Evolutionary conservation across 2,329 filamentous ascomycete species (phyloP), one percentile per base, ranked within the genome.

Genomic region (Teratosphaeria zuluensis): DNA sequence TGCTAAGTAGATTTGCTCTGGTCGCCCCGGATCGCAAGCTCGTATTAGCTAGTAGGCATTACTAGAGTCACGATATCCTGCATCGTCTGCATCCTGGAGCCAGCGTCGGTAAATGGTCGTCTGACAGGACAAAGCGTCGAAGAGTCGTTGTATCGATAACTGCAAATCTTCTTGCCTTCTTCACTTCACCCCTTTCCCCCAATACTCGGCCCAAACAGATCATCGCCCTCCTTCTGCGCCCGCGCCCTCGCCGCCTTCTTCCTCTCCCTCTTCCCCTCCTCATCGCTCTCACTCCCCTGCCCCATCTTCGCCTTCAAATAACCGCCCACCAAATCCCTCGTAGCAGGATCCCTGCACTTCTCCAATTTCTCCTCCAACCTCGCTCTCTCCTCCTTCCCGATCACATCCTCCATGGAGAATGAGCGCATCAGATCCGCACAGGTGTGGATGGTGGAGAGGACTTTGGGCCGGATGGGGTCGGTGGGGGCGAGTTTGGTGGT

Each of bases 311-410:
- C 80, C 21, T 84, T 82, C 62, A 81, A 80, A 66, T 89, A 85
- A 55, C 88, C 74, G 54, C 84, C 84, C 19, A 90, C 84, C 3
- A 92, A 73, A 70, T 92, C 87, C 51, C 81, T 83, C 58, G 88
- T 84, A 65, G 89, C 86, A 0, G 88, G 88, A 66, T 92, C 88
- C 59, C 85, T 79, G 65, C 88, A 92, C 65, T 81, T 83, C 61
- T 82, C 84, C n/a, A 92, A 77, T 70, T 90, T 91, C 73, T 81
- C 84, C 16, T 84, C 80, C 12, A 90, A 38, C 31, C 54, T 61
- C 0, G 63, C 65, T 11, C 70, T 48, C 53, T 72, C 70, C 7
- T 70, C 71, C 56, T 70, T 71, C 2, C 62, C 63, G 58, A 72
- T 66, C 8, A 69, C 60, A 11, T 52, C 54, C 31, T 60, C 61